Conservation (phyloP, 495 filamentous ascomycete species). For the Aspergillus taichungensis region DNA sequence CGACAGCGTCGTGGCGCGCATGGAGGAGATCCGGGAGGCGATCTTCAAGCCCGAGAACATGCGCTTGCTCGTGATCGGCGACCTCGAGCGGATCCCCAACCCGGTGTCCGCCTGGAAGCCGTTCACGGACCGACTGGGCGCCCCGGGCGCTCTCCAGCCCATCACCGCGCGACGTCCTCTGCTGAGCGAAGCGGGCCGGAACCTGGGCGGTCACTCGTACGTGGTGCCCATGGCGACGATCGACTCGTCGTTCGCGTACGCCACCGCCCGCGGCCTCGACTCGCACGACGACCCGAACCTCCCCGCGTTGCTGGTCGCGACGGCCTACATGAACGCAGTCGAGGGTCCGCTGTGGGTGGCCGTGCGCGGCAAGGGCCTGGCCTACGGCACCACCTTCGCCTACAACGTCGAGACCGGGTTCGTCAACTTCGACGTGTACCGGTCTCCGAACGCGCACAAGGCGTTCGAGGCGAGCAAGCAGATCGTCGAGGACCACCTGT, state of each 20-base stretch:
- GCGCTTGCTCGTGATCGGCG: conserved; percentile 71
- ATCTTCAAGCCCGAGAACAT: conserved; percentile 78
- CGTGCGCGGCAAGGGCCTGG: conserved; percentile 83
- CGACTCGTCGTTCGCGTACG: conserved; percentile 82
- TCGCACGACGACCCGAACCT: conserved; percentile 68
- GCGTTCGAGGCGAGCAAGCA: conserved; percentile 70
- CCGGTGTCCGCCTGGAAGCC: conserved; percentile 81
- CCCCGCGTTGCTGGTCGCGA: conserved; percentile 77
- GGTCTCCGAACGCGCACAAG: conserved; percentile 81
- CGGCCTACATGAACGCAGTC: conserved; percentile 82
- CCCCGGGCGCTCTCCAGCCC: conserved; percentile 42
- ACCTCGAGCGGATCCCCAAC: conserved; percentile 63
- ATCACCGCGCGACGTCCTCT: conserved; percentile 51
- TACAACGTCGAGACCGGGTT: conserved; percentile 70
- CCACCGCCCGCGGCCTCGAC: conserved; percentile 62
- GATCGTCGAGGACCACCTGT: conserved; percentile 62
- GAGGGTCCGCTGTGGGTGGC: conserved; percentile 93
- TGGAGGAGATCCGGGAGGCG: conserved; percentile 63
- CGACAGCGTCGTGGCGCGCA: conserved; percentile 57
- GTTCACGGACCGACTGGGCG: conserved; percentile 44
- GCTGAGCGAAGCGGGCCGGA: conserved; percentile 61
- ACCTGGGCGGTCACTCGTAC: conserved; percentile 63
- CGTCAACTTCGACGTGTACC: conserved; percentile 73
- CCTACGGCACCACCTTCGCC: conserved; percentile 74
- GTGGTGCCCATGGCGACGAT: conserved; percentile 87